Conservation (phyloP, 106 monocot species). For the Dioscorea alata region DNA sequence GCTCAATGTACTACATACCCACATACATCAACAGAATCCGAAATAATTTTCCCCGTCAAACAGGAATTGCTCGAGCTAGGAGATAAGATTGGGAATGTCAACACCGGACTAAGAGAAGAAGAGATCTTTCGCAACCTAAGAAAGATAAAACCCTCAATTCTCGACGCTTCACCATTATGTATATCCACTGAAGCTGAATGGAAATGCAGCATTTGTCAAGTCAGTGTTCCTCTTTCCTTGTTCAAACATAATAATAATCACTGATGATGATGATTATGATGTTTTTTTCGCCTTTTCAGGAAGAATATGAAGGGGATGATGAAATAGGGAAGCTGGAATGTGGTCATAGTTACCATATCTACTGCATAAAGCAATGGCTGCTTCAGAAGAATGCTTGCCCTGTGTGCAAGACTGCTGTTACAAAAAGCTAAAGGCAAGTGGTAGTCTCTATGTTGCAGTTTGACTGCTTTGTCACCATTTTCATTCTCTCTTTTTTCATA, state of each 20-base stretch:
- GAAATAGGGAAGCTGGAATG: constrained; percentile 79
- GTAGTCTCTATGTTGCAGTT: not conserved
- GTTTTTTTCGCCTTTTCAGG: constrained; percentile 28
- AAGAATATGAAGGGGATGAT: constrained; percentile 78
- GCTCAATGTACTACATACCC: not conserved
- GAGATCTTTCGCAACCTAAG: constrained; percentile 53
- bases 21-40: not conserved
- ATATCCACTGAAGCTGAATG: constrained; percentile 44
- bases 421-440: constrained; percentile 18
- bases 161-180: constrained; percentile 21
- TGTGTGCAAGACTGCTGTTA: constrained; percentile 76
- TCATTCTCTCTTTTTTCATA: too few species aligned
- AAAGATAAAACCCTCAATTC: constrained; percentile 50
- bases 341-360: constrained; percentile 72
- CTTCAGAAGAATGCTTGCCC: constrained; percentile 89
- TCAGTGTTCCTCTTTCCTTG: constrained; percentile 14
- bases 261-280: too few species aligned
- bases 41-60: not conserved
- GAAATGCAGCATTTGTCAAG: constrained; percentile 95
- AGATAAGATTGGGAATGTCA: constrained; percentile 87
- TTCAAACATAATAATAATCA: too few species aligned
- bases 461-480: not conserved
- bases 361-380: constrained; percentile 95
- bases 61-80: constrained; percentile 94
- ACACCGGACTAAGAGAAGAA: constrained; percentile 89